phyloP scores from a whole-genome alignment of 768 basidiomycete genomes.

The Dictyophora rubrovolvata region DNA sequence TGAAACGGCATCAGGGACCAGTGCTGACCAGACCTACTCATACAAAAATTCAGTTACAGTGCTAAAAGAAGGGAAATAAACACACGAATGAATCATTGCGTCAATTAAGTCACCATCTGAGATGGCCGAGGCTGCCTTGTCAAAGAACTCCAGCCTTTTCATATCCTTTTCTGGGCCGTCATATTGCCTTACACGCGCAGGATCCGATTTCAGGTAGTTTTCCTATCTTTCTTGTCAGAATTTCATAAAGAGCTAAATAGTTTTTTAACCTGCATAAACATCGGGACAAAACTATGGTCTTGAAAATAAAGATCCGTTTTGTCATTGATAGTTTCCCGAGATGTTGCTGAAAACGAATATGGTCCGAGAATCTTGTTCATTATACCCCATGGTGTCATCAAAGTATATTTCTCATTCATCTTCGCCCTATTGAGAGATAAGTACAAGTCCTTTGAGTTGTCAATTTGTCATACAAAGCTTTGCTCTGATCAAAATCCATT shows the following conservation, averaged over 20 bases:
- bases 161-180: constrained; percentile 55
- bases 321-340: constrained; percentile 72
- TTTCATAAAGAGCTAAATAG: not conserved
- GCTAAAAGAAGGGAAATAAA: not conserved
- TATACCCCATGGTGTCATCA: constrained; percentile 88
- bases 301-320: constrained; percentile 98
- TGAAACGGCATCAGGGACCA: constrained; percentile 95
- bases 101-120: constrained; percentile 95
- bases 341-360: constrained; percentile 76
- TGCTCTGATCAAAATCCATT: constrained; percentile 89
- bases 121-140: constrained; percentile 81
- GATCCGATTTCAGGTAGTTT: constrained; percentile 85
- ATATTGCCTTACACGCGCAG: constrained; percentile 45
- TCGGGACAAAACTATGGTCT: constrained; percentile 85
- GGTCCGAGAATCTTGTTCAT: constrained; percentile 86
- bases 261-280: constrained; percentile 79
- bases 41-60: constrained; percentile 5
- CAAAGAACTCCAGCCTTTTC: constrained; percentile 73
- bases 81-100: constrained; percentile 82
- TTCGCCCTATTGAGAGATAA: constrained; percentile 44
- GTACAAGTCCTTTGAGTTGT: not conserved
- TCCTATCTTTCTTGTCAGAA: constrained; percentile 42
- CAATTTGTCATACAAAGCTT: constrained; percentile 60
- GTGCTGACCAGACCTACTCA: constrained; percentile 78
- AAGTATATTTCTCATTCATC: constrained; percentile 85